Evolutionary conservation across 768 basidiomycete genomes (phyloP), one percentile per base, ranked within the genome.

Genomic region (Termitomyces heimii): DNA sequence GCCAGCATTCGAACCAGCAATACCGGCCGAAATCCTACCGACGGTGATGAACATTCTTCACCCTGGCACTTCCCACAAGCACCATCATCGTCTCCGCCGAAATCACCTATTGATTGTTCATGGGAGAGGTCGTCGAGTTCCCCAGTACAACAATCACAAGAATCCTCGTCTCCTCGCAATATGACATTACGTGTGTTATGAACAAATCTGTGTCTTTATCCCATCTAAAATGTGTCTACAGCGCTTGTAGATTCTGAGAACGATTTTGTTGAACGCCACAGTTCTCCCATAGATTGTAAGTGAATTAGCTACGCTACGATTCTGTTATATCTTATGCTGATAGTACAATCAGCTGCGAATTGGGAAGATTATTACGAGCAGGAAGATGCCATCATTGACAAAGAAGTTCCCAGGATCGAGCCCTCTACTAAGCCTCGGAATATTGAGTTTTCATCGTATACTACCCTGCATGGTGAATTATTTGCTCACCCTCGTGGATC

Each of bases 291-390:
- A 3, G 22, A 24, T 35, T 51, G 50, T 52, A 29, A 52, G 37
- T 29, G 26, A 6, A 13, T 28, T 29, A 37, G 28, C 5, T 39
- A 37, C n/a, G 24, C 22, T 8, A 29, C 9, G 18, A 28, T 8
- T 20, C 42, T 12, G 18, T 39, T 4, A 26, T 39, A 28, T 3
- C 26, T 3, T 51, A 28, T 5, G 16, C 18, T 37, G 24, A 51
- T 51, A 3, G n/a, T 51, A n/a, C 18, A 39, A 13, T n/a, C 26
- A 52, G 51, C 37, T 52, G 51, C 3, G 26, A 40, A 52, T n/a
- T 52, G 51, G 51, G 51, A 52, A 12, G 51, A 52, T n/a, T n/a
- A 16, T 35, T 52, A 52, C 20, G 51, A n/a, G 28, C 51, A 52
- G 20, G 51, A 52, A 20, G 51, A 52, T 34, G 4, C 22, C 1